phyloP scores from a whole-genome alignment of 768 basidiomycete species.

The Mycena alexandri region DNA sequence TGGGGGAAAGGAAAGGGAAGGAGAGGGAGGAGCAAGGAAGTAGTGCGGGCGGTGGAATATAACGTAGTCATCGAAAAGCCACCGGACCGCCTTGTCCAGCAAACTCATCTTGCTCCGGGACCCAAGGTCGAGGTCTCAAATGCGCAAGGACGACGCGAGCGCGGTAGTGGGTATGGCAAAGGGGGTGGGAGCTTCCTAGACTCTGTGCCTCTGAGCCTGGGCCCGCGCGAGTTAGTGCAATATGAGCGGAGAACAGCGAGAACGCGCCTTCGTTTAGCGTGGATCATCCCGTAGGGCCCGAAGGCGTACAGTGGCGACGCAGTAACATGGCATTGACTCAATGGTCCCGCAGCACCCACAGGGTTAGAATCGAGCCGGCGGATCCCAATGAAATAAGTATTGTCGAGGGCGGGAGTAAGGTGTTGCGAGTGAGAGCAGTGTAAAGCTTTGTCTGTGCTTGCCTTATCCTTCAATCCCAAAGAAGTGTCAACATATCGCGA shows the following conservation, averaged over 20 bases:
- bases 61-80: too few species aligned
- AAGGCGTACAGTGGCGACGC: slow-evolving; percentile 5
- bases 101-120: slow-evolving; percentile 4
- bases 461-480: slow-evolving; percentile 7
- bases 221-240: slow-evolving; percentile 3
- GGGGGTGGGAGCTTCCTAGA: slow-evolving; percentile 2
- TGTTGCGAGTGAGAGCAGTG: slow-evolving; percentile 5
- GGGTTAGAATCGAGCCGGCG: slow-evolving; percentile 2
- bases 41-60: too few species aligned
- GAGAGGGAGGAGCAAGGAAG: too few species aligned
- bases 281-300: slow-evolving; percentile 4
- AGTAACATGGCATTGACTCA: slow-evolving; percentile 1
- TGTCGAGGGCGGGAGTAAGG: slow-evolving; percentile 4
- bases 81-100: slow-evolving; percentile 4
- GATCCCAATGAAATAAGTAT: not conserved
- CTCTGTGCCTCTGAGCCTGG: slow-evolving; percentile 4
- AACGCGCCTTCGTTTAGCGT: slow-evolving; percentile 5
- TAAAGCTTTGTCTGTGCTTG: slow-evolving; percentile 5
- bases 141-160: slow-evolving; percentile 5
- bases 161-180: slow-evolving; percentile 6
- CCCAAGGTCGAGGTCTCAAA: slow-evolving; percentile 1
- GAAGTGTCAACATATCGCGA: slow-evolving; percentile 4
- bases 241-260: slow-evolving; percentile 6
- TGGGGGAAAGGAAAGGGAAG: too few species aligned
- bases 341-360: not conserved